Evolutionary conservation across 352 stramenopile genomes (phyloP).

Genomic region (Pythium vanterpoolii): DNA sequence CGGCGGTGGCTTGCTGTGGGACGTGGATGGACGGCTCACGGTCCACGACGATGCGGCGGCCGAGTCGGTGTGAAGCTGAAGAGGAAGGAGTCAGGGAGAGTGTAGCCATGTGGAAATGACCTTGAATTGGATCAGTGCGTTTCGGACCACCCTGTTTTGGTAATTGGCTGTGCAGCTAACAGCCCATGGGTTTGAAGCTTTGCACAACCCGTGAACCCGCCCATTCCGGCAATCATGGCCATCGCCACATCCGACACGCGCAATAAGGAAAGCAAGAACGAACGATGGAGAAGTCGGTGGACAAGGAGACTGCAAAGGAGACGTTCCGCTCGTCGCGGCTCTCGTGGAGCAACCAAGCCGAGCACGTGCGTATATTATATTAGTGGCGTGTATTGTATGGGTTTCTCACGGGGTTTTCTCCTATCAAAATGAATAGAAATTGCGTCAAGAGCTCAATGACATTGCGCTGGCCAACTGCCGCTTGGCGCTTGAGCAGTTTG

Average conservation of each 20-base stretch:
- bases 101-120: slow-evolving; percentile 19
- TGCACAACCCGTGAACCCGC: neutral
- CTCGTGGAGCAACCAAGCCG: slow-evolving; percentile 81
- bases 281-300: slow-evolving; percentile 44
- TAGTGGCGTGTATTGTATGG: neutral
- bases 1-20: slow-evolving; percentile 11
- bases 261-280: neutral
- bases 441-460: slow-evolving; percentile 78
- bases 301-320: slow-evolving; percentile 74
- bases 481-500: slow-evolving; percentile 52
- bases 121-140: neutral
- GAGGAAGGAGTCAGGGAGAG: neutral
- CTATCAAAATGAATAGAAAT: slow-evolving; percentile 36
- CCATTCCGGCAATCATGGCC: no score
- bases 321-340: slow-evolving; percentile 71
- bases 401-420: neutral
- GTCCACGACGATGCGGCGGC: neutral
- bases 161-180: neutral
- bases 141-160: slow-evolving; percentile 16
- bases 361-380: slow-evolving; percentile 46
- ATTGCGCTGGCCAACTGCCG: slow-evolving; percentile 80
- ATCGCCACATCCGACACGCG: slow-evolving; percentile 13
- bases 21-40: neutral
- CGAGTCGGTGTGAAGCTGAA: neutral
- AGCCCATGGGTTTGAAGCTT: slow-evolving; percentile 8